A percentile compares a stretch with the other conserved stretches of the same genome.
These are phyloP conservation scores for Lachnum nothofagi DNA, from an alignment of 2,329 filamentous ascomycete species.

Conservation along the genomic window DNA sequence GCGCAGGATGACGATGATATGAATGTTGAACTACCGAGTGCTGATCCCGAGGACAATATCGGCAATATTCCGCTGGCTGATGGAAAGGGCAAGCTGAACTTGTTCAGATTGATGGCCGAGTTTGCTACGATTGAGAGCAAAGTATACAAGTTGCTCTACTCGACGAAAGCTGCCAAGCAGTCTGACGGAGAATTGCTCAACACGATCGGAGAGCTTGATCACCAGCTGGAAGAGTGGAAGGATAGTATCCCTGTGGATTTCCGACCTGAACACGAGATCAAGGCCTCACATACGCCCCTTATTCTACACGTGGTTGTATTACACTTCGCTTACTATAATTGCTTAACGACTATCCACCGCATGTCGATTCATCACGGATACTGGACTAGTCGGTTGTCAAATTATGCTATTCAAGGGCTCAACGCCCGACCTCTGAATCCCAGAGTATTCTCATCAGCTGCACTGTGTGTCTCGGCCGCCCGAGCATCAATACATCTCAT, in stretches of 20 bases:
- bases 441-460: conserved; percentile 87
- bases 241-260: conserved; percentile 92
- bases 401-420: conserved; percentile 90
- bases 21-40: conserved; percentile 92
- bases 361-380: conserved; percentile 98
- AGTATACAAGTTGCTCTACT: conserved; percentile 90
- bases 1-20: conserved; percentile 77
- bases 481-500: conserved; percentile 88
- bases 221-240: conserved; percentile 90
- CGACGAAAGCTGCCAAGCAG: conserved; percentile 84
- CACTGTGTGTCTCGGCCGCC: conserved; percentile 86
- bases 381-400: conserved; percentile 91
- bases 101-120: conserved; percentile 89
- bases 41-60: conserved; percentile 84
- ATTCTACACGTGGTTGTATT: conserved; percentile 90
- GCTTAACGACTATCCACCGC: conserved; percentile 91
- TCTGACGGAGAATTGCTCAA: conserved; percentile 89
- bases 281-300: conserved; percentile 84
- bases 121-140: conserved; percentile 88
- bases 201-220: conserved; percentile 91
- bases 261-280: conserved; percentile 94
- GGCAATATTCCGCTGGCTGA: conserved; percentile 89
- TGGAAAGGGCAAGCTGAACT: conserved; percentile 86
- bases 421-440: conserved; percentile 90
- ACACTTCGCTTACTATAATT: conserved; percentile 97